Base-by-base conservation (phyloP, 2,329 filamentous ascomycete species). In the Aspergillus intermedius region DNA sequence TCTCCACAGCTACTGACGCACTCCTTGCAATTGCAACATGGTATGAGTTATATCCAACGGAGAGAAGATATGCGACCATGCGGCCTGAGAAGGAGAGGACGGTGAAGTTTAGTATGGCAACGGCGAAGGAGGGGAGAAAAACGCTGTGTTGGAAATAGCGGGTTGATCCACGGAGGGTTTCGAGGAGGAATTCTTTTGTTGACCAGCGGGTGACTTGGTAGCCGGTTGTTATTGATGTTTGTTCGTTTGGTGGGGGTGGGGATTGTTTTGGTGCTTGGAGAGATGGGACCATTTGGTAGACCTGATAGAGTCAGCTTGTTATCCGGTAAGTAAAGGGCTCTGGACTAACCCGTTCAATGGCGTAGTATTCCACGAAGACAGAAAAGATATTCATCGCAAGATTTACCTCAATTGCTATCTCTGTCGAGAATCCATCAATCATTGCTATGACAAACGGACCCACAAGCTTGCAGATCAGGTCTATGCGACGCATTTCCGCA, bases 391-490 rank as follows among this genome's bases (percentile, higher is more conserved):
- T 78, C 54, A 74, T 71, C n/a, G 59, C 53, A 2, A 72, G 66
- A 12, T 74, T 74, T 23, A 69, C 67, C 13, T 74, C 39, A 3
- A 78, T 71, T 3, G 75, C 75, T 7, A 68, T 48, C 3, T 62
- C 64, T 2, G 71, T 65, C 2, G 69, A 74, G 6, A 59, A 64
- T 10, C 73, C 64, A 17, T 67, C 63, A n/a, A 78, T 55, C 9
- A 72, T 48, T 0, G 76, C 74, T 15, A 78, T 73, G 8, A 73
- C 54, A n/a, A 79, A 66, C 4, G 77, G 77, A 1, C 74, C 72
- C 35, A 76, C 51, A 17, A 79, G 70, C 56, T 79, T 80, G 66
- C 77, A 79, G 35, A 74, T 65, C 4, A 80, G 66, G 54, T 80
- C 77, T 53, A 80, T 79, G 5, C 76, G 66, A 42, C 77, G 65